A percentile compares a stretch with the other conserved stretches of the same genome.
Evolutionary conservation across 2,329 filamentous ascomycete genomes (phyloP).

Genomic region (Aureobasidium namibiae): DNA sequence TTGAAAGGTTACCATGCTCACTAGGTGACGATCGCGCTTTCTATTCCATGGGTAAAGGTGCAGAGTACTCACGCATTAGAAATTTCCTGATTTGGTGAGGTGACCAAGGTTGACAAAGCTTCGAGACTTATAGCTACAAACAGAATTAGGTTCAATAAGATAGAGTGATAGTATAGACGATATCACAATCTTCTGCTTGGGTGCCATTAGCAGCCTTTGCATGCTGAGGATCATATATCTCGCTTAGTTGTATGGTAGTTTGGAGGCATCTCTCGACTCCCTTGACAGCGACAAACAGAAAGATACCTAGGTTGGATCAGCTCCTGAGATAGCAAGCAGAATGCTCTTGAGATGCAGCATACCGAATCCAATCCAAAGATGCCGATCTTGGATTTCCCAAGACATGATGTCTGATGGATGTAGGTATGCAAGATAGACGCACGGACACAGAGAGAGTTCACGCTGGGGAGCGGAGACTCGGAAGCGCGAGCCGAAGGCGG

Average conservation of each 20-base stretch:
- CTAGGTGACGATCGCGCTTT: no score
- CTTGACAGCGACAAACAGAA: conserved; percentile 50
- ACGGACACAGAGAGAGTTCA: not conserved
- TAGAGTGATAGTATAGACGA: not conserved
- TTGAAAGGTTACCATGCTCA: no score
- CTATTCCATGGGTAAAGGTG: not conserved
- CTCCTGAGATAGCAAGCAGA: not conserved
- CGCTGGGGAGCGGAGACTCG: not conserved
- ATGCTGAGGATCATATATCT: conserved; percentile 65
- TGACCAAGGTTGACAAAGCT: conserved; percentile 33
- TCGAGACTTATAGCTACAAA: conserved; percentile 31
- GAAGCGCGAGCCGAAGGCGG: not conserved
- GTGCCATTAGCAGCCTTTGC: conserved; percentile 61
- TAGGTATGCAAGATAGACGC: not conserved
- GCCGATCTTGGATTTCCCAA: conserved; percentile 34
- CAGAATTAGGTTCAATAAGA: not conserved
- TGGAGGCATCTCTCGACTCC: conserved; percentile 52
- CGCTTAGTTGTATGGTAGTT: conserved; percentile 54
- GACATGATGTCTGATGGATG: conserved; percentile 22
- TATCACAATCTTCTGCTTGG: conserved; percentile 19
- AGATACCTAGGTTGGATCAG: conserved; percentile 32
- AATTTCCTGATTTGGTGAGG: conserved; percentile 36
- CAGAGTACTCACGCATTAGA: conserved; percentile 26
- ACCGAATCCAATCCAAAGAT: conserved; percentile 41
- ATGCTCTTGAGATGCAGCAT: conserved; percentile 1